These are phyloP conservation scores for Citrus maxima DNA, from an alignment of 345 rosid genomes.

Conservation along the genomic window DNA sequence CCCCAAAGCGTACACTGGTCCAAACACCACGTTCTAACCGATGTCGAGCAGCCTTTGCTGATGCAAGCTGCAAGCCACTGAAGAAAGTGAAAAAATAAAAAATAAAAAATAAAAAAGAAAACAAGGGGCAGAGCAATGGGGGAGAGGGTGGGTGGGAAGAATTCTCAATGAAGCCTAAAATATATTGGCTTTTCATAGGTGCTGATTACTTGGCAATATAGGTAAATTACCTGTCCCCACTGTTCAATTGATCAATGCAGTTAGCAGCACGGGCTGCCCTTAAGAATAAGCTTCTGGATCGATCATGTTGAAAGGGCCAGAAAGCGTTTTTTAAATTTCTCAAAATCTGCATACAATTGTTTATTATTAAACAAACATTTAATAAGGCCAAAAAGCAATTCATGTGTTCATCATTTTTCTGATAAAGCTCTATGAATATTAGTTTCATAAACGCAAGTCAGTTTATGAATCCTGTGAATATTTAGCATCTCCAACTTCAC, in stretches of 20 bases:
- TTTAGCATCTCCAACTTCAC: background rate
- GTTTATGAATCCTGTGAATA: background rate
- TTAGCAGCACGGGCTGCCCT: constrained; percentile 59
- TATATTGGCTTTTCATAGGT: background rate
- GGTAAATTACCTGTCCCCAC: constrained; percentile 39
- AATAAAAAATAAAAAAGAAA: background rate
- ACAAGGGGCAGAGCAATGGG: background rate
- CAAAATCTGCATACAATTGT: constrained; percentile 34
- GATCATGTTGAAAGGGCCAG: constrained; percentile 66
- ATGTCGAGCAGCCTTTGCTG: constrained; percentile 55
- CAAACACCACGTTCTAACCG: constrained; percentile 58
- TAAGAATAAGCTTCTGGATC: constrained; percentile 46
- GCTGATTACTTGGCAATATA: constrained; percentile 1
- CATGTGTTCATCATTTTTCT: background rate
- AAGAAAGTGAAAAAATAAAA: too few relatives aligned
- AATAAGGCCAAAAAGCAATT: background rate
- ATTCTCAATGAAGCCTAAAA: background rate
- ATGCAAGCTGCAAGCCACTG: constrained; percentile 54
- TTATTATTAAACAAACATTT: background rate
- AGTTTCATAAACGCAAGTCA: background rate
- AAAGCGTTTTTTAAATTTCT: constrained; percentile 54
- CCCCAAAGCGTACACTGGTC: constrained; percentile 48
- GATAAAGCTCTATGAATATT: background rate
- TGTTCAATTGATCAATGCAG: constrained; percentile 31
- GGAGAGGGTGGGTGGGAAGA: background rate